Base-by-base conservation (phyloP, 257 asterid genomes). In the Solanum paucissectum region DNA sequence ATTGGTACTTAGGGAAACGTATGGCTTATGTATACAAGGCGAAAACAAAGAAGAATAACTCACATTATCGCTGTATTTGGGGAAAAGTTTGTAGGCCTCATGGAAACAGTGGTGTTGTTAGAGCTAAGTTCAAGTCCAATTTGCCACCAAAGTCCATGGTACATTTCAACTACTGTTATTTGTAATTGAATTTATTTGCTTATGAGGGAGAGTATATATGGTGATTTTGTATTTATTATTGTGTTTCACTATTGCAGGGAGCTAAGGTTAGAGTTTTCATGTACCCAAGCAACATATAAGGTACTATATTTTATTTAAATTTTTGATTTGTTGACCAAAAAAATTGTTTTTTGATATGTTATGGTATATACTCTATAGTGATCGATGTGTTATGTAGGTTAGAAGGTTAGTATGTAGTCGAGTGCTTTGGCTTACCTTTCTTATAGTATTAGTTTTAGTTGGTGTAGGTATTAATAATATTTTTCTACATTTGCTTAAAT, bases 21-120 rank as follows among this genome's bases (percentile, higher is more conserved):
- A 87, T 95, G 96, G 98, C 98, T 5, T 95, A 95, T 90, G 93
- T 95, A 68, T 95, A 95, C 94, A 95, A 95, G 93, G 98, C 98
- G 18, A 94, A 95, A 93, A 95, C 93, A 14, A 94, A 95, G 96
- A 91, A 92, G 94, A 86, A 91, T 37, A 98, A 98, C 44, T 92
- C 99, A 12, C 96, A 95, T 88, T 96, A 96, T 83, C 97, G 98
- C 25, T 95, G 99, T 91, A 96, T 96, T 88, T 96, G 98, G 98
- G 98, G 98, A 1, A 95, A 95, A 89, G 97, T 94, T 14, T 83
- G 90, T 12, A 93, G 98, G 87, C 98, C 98, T 21, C 98, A 95
- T 21, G 98, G 98, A 3, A 95, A 95, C 90, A 94, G 98, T 13
- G 98, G 98, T 27, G 94, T 95, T 29, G 98, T 95, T 66, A 94